Evolutionary conservation across 768 basidiomycete genomes (phyloP), one percentile per base, ranked within the genome.

Genomic region (Daedaleopsis sinensis): DNA sequence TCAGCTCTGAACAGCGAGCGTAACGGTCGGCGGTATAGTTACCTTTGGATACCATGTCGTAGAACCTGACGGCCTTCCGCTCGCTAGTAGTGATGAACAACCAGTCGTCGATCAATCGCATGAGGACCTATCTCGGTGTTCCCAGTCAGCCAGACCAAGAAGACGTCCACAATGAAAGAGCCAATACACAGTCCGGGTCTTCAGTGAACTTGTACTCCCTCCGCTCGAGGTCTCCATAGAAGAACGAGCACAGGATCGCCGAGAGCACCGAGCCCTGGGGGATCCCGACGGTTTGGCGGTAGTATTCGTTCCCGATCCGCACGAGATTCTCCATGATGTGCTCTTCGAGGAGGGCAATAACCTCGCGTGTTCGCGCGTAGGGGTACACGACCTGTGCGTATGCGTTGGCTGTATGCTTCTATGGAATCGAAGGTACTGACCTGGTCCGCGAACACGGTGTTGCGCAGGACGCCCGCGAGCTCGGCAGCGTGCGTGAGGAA

Each of bases 241-340:
- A 97, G 74, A 96, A 92, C 1, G 91, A 90, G 72, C 97, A 99
- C 1, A 99, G 77, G n/a, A 98, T 70, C 0, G 91, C 84, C 8
- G 95, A 97, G n/a, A 98, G 76, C n/a, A 95, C 86, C 2, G 96
- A 98, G 21, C 97, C 97, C 73, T 99, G 97, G 1, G 97, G 96
- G 23, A 99, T 99, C 2, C 97, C 97, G 32, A 93, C 84, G n/a
- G 82, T 84, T 73, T 99, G 97, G 13, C 90, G 86, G 71, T 90
- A 96, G 69, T 89, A 93, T 44, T 83, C 74, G n/a, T 76, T 67
- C 1, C 91, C 92, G 55, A 97, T 94, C 94, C 94, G 96, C 67
- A 98, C 94, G 10, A 98, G 86, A 64, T 98, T 98, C 63, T 93
- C 88, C 8, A 83, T 89, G 64, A 99, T 92, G 71, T 99, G 96